Base-by-base conservation (phyloP, 441 rosid species). In the Jatropha podagrica region DNA sequence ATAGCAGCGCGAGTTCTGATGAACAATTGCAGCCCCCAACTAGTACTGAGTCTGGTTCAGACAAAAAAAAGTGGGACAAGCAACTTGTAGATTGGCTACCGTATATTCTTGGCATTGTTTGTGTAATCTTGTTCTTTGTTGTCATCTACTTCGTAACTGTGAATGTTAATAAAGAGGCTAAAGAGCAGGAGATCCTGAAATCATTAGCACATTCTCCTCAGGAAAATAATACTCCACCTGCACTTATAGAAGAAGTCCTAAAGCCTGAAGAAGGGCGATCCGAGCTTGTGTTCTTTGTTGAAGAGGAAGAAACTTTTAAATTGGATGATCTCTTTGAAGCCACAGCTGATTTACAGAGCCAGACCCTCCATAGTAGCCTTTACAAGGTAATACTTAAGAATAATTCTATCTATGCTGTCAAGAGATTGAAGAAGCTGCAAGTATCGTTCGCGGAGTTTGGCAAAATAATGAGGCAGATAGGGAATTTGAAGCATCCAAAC, bases 301-400 rank as follows among this genome's bases (percentile, higher is more conserved):
- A 86, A 12, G 83, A 88, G 69, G 27, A 74, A 1, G 91, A 86
- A 63, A 81, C 83, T 54, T 88, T 90, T 74, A 73, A 76, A 64
- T 70, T 87, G 74, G 88, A 83, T 3, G 92, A 88, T 32, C 92
- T 90, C 52, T 76, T 90, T 15, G 88, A 86, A 69, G 89, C 92
- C 17, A 79, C 88, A 7, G 94, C 94, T 23, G 86, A 90, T 71
- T 70, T 88, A 46, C 71, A 63, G 69, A 81, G 68, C 77, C 88
- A 87, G 66, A 80, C 74, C 46, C 44, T 75, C 38, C 76, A 81
- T 68, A 84, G 86, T 81, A 87, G 89, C 86, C 89, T 87, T 40
- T 87, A 82, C 81, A 83, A 78, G 83, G 90, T 90, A 58, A 73
- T 44, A 40, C 83, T 90, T n/a, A 81, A 81, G 76, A 81, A 85